Base-by-base conservation (phyloP, 495 filamentous ascomycete genomes). In the Aspergillus coremiiformis region DNA sequence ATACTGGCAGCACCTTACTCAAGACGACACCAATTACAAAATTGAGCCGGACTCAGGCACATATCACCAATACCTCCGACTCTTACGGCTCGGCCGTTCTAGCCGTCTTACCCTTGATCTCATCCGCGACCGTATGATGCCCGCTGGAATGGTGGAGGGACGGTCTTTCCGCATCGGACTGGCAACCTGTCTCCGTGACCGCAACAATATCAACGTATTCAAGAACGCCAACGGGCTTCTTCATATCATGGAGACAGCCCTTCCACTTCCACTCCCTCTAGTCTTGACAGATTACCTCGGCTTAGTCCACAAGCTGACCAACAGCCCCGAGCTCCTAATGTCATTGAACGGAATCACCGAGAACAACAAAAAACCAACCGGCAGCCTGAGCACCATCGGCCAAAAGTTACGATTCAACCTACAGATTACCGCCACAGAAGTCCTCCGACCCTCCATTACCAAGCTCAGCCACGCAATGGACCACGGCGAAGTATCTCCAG, bases 1-100 rank as follows among this genome's bases (percentile, higher is more conserved):
- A 12, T 96, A 96, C 69, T 95, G 89, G 90, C 64, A 82, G 8
- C 59, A 83, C 10, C 69, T 96, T 53, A 89, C 85, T 0, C 50
- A 63, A 19, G 65, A 63, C 1, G 52, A 63, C 5, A 58, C 62
- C 0, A 26, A 61, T 3, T 68, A 79, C 59, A 63, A 59, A 20
- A 64, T 96, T 50, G 54, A 69, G 3, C 90, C 91, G 5, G 93
- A 97, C 64, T 46, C 67, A 9, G 71, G 80, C 20, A 87, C 87
- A 58, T 84, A 79, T 67, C 69, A 83, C 58, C 63, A 68, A 45
- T 85, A 84, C 56, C 74, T 96, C 30, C 78, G 81, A 35, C 68
- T 87, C 22, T 74, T 95, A n/a, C 79, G 81, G 10, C 44, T 74
- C 12, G 79, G 75, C 37, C 83, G 84, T 39, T 74, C 82, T 39